Conservation (phyloP, 2,329 filamentous ascomycete genomes). For the Penicillium sp. region DNA sequence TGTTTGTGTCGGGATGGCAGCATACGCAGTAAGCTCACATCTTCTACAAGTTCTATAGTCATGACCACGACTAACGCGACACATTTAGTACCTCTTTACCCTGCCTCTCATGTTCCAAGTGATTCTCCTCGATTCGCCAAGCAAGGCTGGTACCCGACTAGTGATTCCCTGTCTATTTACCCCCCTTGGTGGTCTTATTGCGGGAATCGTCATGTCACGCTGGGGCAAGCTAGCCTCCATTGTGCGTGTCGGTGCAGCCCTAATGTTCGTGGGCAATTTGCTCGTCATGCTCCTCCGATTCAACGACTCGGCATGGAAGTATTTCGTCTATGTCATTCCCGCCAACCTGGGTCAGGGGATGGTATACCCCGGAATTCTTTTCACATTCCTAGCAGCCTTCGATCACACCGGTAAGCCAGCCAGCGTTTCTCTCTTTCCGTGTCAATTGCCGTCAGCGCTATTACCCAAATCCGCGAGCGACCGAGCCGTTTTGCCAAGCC, state of each 20-base stretch:
- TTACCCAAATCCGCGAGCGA: background rate
- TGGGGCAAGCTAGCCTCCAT: conserved; percentile 47
- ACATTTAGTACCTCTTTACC: conserved; percentile 47
- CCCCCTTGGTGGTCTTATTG: conserved; percentile 46
- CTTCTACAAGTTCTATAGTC: background rate
- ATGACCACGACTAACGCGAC: background rate
- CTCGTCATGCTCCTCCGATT: conserved; percentile 45
- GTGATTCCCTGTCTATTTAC: conserved; percentile 49
- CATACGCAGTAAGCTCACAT: conserved; percentile 56
- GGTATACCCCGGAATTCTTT: conserved; percentile 53
- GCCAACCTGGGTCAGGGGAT: conserved; percentile 51
- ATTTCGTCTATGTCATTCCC: conserved; percentile 47
- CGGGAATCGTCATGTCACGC: conserved; percentile 50
- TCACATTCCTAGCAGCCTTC: conserved; percentile 63
- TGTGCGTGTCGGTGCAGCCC: conserved; percentile 40
- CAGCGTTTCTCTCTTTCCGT: background rate
- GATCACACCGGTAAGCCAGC: conserved; percentile 55
- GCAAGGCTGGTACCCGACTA: conserved; percentile 47
- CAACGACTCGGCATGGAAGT: conserved; percentile 47
- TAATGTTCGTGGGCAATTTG: conserved; percentile 49
- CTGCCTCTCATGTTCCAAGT: conserved; percentile 49
- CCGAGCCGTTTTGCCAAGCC: background rate
- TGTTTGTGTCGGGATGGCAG: conserved; percentile 60
- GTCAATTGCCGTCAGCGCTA: background rate
- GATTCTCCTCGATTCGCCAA: conserved; percentile 44